These are phyloP conservation scores for Dissophora ornata DNA, from an alignment of 192 early-diverging fungal genomes.

Conservation along the genomic window DNA sequence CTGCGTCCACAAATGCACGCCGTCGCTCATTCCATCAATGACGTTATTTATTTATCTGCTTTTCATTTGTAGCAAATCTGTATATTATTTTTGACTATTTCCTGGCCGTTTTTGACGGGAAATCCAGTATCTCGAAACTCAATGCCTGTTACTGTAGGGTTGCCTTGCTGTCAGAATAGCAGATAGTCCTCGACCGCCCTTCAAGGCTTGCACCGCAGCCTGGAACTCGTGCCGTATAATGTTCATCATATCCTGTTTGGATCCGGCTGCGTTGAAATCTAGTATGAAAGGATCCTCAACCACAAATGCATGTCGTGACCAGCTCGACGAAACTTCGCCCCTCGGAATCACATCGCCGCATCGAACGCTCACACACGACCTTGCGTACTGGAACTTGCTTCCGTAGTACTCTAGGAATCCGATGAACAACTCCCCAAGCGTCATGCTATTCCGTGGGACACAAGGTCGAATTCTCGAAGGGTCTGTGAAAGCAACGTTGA, in stretches of 20 bases:
- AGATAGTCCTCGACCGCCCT: constrained; percentile 36
- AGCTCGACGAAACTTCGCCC: constrained; percentile 9
- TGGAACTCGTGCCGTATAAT: constrained; percentile 51
- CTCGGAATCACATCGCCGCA: constrained; percentile 41
- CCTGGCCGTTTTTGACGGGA: no score
- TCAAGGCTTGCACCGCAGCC: constrained; percentile 40
- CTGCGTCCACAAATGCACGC: no score
- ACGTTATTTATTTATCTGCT: no score
- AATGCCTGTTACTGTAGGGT: no score
- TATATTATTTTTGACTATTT: no score
- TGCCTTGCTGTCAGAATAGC: constrained; percentile 65
- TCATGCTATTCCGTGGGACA: constrained; percentile 46
- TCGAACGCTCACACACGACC: constrained; percentile 41
- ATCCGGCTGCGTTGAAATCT: constrained; percentile 40
- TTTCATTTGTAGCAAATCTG: no score
- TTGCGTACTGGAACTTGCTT: constrained; percentile 41
- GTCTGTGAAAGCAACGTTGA: constrained; percentile 52
- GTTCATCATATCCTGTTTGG: constrained; percentile 39
- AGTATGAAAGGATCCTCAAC: constrained; percentile 48
- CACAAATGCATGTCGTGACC: constrained; percentile 35
- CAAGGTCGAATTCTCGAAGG: constrained; percentile 40
- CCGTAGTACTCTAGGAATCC: constrained; percentile 52
- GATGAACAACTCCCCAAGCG: constrained; percentile 42
- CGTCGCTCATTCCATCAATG: no score
- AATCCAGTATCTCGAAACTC: no score